phyloP scores from a whole-genome alignment of 2,329 filamentous ascomycete genomes.

The Sporothrix globosa region DNA sequence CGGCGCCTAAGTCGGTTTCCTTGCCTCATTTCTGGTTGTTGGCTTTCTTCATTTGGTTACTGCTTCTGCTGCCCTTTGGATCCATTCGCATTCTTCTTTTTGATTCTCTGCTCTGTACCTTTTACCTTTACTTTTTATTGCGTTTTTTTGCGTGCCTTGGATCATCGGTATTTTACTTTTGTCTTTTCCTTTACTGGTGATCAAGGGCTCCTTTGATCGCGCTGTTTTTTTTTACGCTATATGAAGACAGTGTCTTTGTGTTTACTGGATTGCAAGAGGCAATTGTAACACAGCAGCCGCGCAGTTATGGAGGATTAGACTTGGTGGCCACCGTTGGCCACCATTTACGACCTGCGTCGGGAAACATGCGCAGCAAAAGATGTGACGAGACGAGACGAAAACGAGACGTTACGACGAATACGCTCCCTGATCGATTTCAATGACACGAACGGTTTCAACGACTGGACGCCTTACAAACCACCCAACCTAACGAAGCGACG shows the following conservation, averaged over 20 bases:
- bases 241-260: conserved; percentile 3
- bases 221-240: background rate
- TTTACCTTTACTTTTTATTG: conserved; percentile 12
- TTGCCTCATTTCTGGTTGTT: background rate
- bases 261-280: background rate
- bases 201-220: background rate
- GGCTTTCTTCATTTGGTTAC: background rate
- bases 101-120: conserved; percentile 9
- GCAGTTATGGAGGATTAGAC: conserved; percentile 4
- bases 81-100: background rate
- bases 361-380: background rate
- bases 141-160: background rate
- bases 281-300: background rate
- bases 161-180: background rate
- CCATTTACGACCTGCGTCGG: background rate
- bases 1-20: background rate
- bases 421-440: conserved; percentile 5
- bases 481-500: conserved; percentile 9
- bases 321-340: background rate
- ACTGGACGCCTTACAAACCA: conserved; percentile 32
- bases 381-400: conserved; percentile 1
- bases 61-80: too few relatives aligned
- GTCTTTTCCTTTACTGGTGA: background rate
- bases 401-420: conserved; percentile 33
- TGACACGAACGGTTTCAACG: conserved; percentile 32